A percentile compares a stretch with the other conserved stretches of the same genome.
Evolutionary conservation across 306 rosid genomes (phyloP).

Genomic region (Cucurbita maxima): DNA sequence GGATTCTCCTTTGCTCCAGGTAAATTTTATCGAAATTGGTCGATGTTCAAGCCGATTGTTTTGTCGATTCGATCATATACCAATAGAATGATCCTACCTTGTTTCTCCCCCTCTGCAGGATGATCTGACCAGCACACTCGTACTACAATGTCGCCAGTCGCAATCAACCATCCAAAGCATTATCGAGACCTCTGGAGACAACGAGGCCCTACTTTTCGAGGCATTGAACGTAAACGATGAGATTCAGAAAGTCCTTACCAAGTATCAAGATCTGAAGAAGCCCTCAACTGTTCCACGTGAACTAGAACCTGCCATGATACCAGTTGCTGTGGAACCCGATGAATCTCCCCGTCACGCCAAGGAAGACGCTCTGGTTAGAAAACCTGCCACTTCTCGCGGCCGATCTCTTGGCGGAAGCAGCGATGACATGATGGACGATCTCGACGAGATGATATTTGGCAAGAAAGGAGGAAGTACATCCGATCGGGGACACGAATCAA

Average conservation of each 20-base stretch:
- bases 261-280: slow-evolving; percentile 55
- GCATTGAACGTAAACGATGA: slow-evolving; percentile 91
- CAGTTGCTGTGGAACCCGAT: slow-evolving; percentile 86
- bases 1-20: not conserved
- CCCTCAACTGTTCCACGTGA: slow-evolving; percentile 33
- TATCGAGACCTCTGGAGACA: slow-evolving; percentile 72
- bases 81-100: not conserved
- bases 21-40: not conserved
- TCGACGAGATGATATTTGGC: slow-evolving; percentile 97
- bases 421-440: slow-evolving; percentile 97
- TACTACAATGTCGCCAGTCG: slow-evolving; percentile 71
- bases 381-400: slow-evolving; percentile 50
- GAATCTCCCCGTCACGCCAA: slow-evolving; percentile 53
- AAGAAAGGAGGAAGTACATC: slow-evolving; percentile 53
- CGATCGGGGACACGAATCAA: slow-evolving; percentile 35
- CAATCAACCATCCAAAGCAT: slow-evolving; percentile 55
- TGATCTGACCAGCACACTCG: slow-evolving; percentile 82
- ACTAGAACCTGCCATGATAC: slow-evolving; percentile 96
- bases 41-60: not conserved
- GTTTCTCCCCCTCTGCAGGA: slow-evolving; percentile 28
- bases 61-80: not conserved
- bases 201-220: slow-evolving; percentile 89
- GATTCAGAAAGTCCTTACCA: slow-evolving; percentile 67
- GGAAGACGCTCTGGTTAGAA: slow-evolving; percentile 66
- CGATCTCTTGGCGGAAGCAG: slow-evolving; percentile 45